These are phyloP conservation scores for Coniochaeta sp. DNA, from an alignment of 2,329 filamentous ascomycete species.

Conservation along the genomic window DNA sequence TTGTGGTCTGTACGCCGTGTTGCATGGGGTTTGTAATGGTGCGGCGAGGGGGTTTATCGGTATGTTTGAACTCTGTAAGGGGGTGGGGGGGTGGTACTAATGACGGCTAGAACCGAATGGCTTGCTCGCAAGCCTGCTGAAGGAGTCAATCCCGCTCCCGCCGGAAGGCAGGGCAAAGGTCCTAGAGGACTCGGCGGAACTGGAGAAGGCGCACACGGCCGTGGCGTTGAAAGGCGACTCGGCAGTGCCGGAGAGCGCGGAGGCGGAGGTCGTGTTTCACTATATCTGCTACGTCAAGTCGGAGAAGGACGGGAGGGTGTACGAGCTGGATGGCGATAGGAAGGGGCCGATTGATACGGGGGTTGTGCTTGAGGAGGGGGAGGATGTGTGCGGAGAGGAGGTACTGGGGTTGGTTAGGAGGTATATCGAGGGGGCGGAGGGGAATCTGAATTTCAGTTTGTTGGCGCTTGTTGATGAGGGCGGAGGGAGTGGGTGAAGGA, in stretches of 20 bases:
- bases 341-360: constrained; percentile 57
- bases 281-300: constrained; percentile 66
- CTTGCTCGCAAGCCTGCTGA: constrained; percentile 42
- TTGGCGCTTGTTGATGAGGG: constrained; percentile 21
- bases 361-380: constrained; percentile 18
- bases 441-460: constrained; percentile 21
- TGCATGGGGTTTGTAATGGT: constrained; percentile 60
- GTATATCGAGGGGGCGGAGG: constrained; percentile 20
- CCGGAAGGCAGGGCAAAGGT: constrained; percentile 51
- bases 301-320: constrained; percentile 43
- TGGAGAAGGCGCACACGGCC: constrained; percentile 57
- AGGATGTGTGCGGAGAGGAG: constrained; percentile 48
- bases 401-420: constrained; percentile 45
- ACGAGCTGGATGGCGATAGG: constrained; percentile 62
- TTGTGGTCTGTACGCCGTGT: constrained; percentile 60
- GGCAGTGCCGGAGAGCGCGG: constrained; percentile 47
- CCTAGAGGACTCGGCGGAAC: constrained; percentile 55
- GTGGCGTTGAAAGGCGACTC: constrained; percentile 58
- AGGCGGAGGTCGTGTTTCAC: constrained; percentile 60
- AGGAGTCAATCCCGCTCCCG: constrained; percentile 50
- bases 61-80: constrained; percentile 4
- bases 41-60: constrained; percentile 37
- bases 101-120: constrained; percentile 1
- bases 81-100: neutral
- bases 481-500: too few relatives aligned